Percentiles rank a stretch among this genome's conserved stretches.
Conservation (phyloP, 352 stramenopile species). For the Phytopythium boreale region DNA sequence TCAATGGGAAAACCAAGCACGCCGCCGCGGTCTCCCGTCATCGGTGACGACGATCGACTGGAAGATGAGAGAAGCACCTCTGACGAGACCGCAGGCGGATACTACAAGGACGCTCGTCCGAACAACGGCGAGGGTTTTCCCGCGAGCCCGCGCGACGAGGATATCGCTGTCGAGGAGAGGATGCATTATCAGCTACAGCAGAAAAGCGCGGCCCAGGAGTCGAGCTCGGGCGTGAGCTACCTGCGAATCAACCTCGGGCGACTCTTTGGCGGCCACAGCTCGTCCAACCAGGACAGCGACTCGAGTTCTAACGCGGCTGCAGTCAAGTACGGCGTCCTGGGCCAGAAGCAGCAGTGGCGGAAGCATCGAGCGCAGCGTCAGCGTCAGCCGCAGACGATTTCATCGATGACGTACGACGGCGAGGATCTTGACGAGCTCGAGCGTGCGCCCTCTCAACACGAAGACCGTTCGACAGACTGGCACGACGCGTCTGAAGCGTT, state of each 20-base stretch:
- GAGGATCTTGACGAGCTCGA: conserved; percentile 6
- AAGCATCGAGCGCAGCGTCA: conserved; percentile 37
- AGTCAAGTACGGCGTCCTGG: conserved; percentile 48
- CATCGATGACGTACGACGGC: conserved; percentile 32
- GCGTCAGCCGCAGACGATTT: conserved; percentile 33
- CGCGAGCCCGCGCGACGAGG: neutral
- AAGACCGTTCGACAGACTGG: neutral
- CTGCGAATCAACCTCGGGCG: conserved; percentile 15
- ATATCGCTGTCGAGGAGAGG: neutral
- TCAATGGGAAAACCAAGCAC: conserved; percentile 39
- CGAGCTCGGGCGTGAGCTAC: neutral
- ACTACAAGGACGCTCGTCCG: neutral
- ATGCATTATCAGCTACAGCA: conserved; percentile 21
- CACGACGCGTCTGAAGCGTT: neutral
- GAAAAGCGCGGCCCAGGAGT: conserved; percentile 17
- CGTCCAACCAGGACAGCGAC: conserved; percentile 42
- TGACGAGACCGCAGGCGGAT: neutral
- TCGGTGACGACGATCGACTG: conserved; percentile 29
- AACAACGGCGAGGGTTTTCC: neutral
- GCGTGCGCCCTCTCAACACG: neutral
- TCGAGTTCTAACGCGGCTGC: conserved; percentile 1
- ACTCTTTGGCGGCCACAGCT: conserved; percentile 16
- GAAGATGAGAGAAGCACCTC: neutral
- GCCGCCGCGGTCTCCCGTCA: conserved; percentile 48
- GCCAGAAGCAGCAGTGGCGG: conserved; percentile 66